These are phyloP conservation scores for Leishmania amazonensis DNA, from an alignment of 208 protist genomes.

Conservation along the genomic window DNA sequence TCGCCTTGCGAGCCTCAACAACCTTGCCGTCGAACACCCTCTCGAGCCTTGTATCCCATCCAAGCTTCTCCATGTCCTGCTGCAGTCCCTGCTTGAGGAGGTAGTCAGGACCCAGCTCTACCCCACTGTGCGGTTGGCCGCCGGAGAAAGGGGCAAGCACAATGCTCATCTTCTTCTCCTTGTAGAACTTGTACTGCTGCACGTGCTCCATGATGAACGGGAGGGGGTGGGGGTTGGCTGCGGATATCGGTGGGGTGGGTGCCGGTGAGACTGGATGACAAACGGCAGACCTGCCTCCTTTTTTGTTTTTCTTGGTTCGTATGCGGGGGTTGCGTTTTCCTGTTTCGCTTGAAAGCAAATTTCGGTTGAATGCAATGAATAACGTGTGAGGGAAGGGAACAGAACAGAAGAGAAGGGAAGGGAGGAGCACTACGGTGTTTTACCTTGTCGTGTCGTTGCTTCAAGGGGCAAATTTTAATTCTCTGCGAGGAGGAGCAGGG, in stretches of 20 bases:
- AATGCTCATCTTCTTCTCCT: slow-evolving; percentile 43
- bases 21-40: slow-evolving; percentile 36
- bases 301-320: background rate
- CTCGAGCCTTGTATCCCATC: slow-evolving; percentile 37
- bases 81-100: slow-evolving; percentile 42
- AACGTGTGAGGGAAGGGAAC: background rate
- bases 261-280: background rate
- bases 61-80: slow-evolving; percentile 44
- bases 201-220: slow-evolving; percentile 15
- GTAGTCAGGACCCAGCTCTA: slow-evolving; percentile 50
- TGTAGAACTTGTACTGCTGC: slow-evolving; percentile 52
- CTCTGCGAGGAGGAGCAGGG: background rate
- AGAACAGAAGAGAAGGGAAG: background rate
- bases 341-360: background rate
- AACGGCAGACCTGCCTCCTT: background rate
- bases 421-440: background rate
- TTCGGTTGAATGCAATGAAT: background rate
- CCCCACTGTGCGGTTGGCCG: slow-evolving; percentile 46
- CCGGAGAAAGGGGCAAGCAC: slow-evolving; percentile 54
- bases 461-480: background rate
- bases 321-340: too few relatives aligned
- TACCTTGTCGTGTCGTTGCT: background rate
- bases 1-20: slow-evolving; percentile 30
- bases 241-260: background rate
- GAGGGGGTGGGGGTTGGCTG: background rate